Conservation (phyloP, 345 rosid species). For the Conringia planisiliqua region DNA sequence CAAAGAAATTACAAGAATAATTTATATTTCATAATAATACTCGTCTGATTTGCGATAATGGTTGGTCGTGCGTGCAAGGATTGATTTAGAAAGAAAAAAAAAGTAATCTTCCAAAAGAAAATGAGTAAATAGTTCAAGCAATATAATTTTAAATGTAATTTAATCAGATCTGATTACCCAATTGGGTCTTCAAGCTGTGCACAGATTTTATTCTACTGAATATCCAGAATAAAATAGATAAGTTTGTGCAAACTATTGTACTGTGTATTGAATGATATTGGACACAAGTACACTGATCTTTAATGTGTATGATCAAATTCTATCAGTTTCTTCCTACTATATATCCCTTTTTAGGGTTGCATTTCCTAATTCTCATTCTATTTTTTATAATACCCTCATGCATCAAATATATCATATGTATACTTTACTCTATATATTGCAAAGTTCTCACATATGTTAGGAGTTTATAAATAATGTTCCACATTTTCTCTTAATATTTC, state of each 20-base stretch:
- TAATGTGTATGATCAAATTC: not conserved
- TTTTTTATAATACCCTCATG: not conserved
- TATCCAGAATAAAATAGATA: slow-evolving; percentile 10
- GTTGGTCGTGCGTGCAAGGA: slow-evolving; percentile 41
- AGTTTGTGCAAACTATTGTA: slow-evolving; percentile 6
- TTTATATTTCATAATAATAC: slow-evolving; percentile 2
- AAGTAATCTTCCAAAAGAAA: not conserved
- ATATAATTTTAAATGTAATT: slow-evolving; percentile 5
- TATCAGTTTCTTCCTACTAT: not conserved
- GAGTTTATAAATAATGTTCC: not conserved
- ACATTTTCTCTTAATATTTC: slow-evolving; percentile 5
- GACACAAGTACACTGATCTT: not conserved
- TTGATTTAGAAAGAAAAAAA: not conserved
- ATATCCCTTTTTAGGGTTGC: not conserved
- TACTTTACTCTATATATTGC: not conserved
- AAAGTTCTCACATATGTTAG: not conserved
- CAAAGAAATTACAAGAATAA: slow-evolving; percentile 12
- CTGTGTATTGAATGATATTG: not conserved
- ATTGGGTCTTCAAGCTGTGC: slow-evolving; percentile 23
- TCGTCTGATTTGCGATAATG: slow-evolving; percentile 23
- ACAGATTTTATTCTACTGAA: slow-evolving; percentile 24
- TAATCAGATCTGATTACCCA: slow-evolving; percentile 28
- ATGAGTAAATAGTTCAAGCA: slow-evolving; percentile 19
- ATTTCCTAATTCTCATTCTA: not conserved
- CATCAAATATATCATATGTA: not conserved